Base-by-base conservation (phyloP, 148 eudicot genomes). In the Rhododendron simsii region DNA sequence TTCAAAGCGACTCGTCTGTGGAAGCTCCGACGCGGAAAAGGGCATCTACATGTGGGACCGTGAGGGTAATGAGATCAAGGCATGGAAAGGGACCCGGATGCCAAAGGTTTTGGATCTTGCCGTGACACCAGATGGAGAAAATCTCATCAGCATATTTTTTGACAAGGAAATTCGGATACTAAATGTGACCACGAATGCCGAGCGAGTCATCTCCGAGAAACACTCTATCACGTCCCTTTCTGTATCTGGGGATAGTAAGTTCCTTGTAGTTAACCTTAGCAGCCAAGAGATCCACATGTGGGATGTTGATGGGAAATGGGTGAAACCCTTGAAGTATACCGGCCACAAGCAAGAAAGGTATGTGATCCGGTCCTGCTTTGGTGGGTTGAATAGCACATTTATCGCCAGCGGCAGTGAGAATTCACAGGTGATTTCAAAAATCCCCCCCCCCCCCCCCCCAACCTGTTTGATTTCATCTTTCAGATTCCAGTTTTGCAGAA, bases 331-430 rank as follows among this genome's bases (percentile, higher is more conserved):
- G 86, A 89, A 91, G 86, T 96, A 91, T 87, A 84, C 85, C 41
- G 99, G 99, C 86, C 99, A 96, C 90, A 92, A 75, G 91, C 99
- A 96, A 87, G 84, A 90, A 69, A 92, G 91, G 86, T 96, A 93
- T 83, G 98, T 96, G 78, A 96, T 96, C 41, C 89, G 99, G 63
- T 96, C 99, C 28, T 96, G 98, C 92, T 96, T 96, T 86, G 98
- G 99, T 82, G 99, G 99, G 78, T 76, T 89, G 81, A 91, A 94
- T 75, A 92, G 93, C 76, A 83, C 88, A 33, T 96, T 95, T 87
- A 95, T 96, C 35, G 99, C 98, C 87, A 93, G 98, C 79, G 99
- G 99, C 80, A 96, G 98, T 89, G 99, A 96, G 88, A 92, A 95
- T 81, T 89, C 96, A 48, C 91, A 95, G 98, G 99, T 96, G 86